These are phyloP conservation scores for Vaccinium macrocarpon DNA, from an alignment of 148 eudicot genomes.

Conservation along the genomic window DNA sequence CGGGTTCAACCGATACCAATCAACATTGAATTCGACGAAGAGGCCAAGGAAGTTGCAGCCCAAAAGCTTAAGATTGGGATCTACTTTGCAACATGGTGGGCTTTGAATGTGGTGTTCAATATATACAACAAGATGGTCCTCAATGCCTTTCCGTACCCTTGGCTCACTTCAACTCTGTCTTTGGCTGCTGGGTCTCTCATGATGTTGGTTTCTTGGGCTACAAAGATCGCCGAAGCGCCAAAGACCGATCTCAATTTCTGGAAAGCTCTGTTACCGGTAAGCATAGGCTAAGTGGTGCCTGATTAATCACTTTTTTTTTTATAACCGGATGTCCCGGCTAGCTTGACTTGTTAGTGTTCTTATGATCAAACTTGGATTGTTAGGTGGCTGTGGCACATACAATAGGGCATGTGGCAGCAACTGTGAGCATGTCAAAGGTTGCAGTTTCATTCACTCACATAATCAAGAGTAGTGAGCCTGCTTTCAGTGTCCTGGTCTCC, in stretches of 20 bases:
- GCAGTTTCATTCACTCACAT: conserved; percentile 60
- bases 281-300: not conserved
- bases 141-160: conserved; percentile 54
- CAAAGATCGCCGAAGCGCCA: conserved; percentile 44
- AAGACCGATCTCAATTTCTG: conserved; percentile 46
- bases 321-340: no score
- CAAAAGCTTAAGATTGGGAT: conserved; percentile 43
- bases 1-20: conserved; percentile 26
- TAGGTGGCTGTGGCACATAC: conserved; percentile 62
- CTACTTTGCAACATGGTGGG: conserved; percentile 55
- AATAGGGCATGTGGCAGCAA: conserved; percentile 62
- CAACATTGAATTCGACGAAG: conserved; percentile 24
- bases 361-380: not conserved
- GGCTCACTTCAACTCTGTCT: conserved; percentile 58
- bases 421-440: conserved; percentile 62
- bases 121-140: conserved; percentile 54
- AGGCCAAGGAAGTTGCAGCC: conserved; percentile 21
- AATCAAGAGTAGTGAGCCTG: conserved; percentile 50
- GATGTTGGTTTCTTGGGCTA: conserved; percentile 53
- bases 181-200: conserved; percentile 48
- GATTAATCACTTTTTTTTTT: not conserved
- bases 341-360: not conserved
- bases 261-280: conserved; percentile 53
- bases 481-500: conserved; percentile 44
- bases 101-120: conserved; percentile 49